These are phyloP conservation scores for Amanita inopinata DNA, from an alignment of 768 basidiomycete genomes.

Conservation along the genomic window DNA sequence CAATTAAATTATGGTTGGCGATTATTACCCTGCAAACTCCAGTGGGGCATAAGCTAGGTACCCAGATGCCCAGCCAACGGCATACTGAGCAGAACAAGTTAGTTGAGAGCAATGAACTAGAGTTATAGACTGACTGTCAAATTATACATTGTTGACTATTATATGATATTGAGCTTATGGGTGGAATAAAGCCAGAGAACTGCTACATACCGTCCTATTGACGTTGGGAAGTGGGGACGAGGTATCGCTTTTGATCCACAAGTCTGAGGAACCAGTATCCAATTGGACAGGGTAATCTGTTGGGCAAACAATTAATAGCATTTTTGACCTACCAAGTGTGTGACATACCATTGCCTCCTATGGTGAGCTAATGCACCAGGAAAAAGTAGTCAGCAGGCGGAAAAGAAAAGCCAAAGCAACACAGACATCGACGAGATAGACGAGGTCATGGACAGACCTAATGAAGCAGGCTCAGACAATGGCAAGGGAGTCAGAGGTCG, in stretches of 20 bases:
- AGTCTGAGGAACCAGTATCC: conserved; percentile 79
- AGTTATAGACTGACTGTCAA: conserved; percentile 42
- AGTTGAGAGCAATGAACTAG: neutral
- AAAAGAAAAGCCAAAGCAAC: conserved; percentile 6
- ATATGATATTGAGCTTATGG: conserved; percentile 10
- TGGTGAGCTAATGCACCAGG: conserved; percentile 40
- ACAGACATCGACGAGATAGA: conserved; percentile 72
- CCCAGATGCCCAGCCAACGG: conserved; percentile 72
- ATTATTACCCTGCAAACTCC: conserved; percentile 58
- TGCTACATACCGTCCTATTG: conserved; percentile 36
- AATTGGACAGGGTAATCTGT: conserved; percentile 67
- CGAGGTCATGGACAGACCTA: conserved; percentile 66
- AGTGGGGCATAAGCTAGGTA: conserved; percentile 50
- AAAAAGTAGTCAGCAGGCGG: conserved; percentile 6
- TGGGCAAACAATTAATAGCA: conserved; percentile 5
- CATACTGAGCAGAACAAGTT: conserved; percentile 41
- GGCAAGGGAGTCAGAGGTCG: neutral
- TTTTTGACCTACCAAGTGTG: neutral
- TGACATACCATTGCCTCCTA: conserved; percentile 51
- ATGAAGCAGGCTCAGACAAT: conserved; percentile 13
- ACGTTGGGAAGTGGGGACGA: conserved; percentile 37
- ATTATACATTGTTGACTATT: conserved; percentile 41
- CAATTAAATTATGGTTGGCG: neutral
- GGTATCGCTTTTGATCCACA: conserved; percentile 52
- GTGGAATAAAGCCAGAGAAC: conserved; percentile 3